Percentiles rank a stretch among this genome's conserved stretches.
Conservation (phyloP, 371 early-diverging fungal species). For the Apophysomyces trapeziformis region DNA sequence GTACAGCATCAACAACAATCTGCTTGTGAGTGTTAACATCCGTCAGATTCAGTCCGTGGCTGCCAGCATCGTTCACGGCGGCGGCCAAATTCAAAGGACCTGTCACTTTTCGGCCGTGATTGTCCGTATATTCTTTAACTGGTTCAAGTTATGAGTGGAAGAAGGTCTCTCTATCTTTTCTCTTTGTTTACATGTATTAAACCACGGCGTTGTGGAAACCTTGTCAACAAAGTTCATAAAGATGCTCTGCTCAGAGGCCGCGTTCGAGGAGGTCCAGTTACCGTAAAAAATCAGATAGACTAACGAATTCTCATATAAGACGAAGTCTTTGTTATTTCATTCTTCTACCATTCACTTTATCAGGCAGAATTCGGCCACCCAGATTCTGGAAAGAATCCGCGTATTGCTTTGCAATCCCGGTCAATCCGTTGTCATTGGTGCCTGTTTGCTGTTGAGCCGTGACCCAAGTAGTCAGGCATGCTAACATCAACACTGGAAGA, state of each 20-base stretch:
- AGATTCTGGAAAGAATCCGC: constrained; percentile 34
- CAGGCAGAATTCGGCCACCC: constrained; percentile 46
- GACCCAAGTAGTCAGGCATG: constrained; percentile 9
- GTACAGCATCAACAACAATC: constrained; percentile 48
- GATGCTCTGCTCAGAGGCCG: constrained; percentile 36
- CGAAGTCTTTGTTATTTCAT: neutral
- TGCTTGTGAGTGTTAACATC: constrained; percentile 37
- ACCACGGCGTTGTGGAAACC: constrained; percentile 51
- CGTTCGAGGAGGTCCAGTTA: constrained; percentile 43
- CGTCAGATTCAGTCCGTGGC: constrained; percentile 42
- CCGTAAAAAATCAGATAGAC: constrained; percentile 61
- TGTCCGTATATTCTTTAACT: constrained; percentile 50
- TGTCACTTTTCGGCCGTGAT: constrained; percentile 40
- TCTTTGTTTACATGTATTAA: constrained; percentile 37
- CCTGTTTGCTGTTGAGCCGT: constrained; percentile 14
- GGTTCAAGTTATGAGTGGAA: neutral
- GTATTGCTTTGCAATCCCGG: constrained; percentile 30
- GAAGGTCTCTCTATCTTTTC: neutral
- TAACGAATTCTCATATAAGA: constrained; percentile 13
- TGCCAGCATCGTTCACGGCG: constrained; percentile 46
- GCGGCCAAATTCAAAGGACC: constrained; percentile 54
- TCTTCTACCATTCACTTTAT: constrained; percentile 48
- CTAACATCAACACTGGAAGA: neutral
- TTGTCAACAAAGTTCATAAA: constrained; percentile 52
- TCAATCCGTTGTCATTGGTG: constrained; percentile 4